These are phyloP conservation scores for Cercospora zeina DNA, from an alignment of 2,329 filamentous ascomycete species.

Conservation along the genomic window DNA sequence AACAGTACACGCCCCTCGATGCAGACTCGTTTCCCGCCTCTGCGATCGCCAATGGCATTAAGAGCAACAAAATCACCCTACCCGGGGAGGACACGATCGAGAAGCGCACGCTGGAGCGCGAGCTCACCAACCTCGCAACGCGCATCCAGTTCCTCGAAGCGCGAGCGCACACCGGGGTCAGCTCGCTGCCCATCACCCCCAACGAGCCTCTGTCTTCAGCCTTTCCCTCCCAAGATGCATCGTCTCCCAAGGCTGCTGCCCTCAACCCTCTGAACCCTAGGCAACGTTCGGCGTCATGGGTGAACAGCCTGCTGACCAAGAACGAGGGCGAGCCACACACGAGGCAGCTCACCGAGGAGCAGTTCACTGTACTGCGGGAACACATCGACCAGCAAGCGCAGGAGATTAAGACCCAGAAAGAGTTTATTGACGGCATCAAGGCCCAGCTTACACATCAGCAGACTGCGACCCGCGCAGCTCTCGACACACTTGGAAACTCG, in stretches of 20 bases:
- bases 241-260: slow-evolving; percentile 36
- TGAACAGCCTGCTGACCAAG: slow-evolving; percentile 56
- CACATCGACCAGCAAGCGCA: slow-evolving; percentile 93
- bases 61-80: slow-evolving; percentile 62
- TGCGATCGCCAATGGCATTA: slow-evolving; percentile 53
- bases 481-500: slow-evolving; percentile 75
- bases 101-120: slow-evolving; percentile 77
- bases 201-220: slow-evolving; percentile 62
- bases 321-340: slow-evolving; percentile 53
- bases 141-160: slow-evolving; percentile 82
- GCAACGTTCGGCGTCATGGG: slow-evolving; percentile 47
- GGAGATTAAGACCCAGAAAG: slow-evolving; percentile 81
- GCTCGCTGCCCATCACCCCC: slow-evolving; percentile 72
- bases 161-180: slow-evolving; percentile 58
- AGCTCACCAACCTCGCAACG: slow-evolving; percentile 74
- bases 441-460: slow-evolving; percentile 84
- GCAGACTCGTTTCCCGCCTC: slow-evolving; percentile 49
- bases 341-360: slow-evolving; percentile 70
- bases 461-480: slow-evolving; percentile 76
- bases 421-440: slow-evolving; percentile 81
- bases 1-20: slow-evolving; percentile 47
- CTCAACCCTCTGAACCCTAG: slow-evolving; percentile 31
- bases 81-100: slow-evolving; percentile 74
- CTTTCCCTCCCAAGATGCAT: slow-evolving; percentile 59
- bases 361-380: slow-evolving; percentile 80